These are phyloP conservation scores for Coemansia sp. DNA, from an alignment of 192 early-diverging fungal species.

Conservation along the genomic window DNA sequence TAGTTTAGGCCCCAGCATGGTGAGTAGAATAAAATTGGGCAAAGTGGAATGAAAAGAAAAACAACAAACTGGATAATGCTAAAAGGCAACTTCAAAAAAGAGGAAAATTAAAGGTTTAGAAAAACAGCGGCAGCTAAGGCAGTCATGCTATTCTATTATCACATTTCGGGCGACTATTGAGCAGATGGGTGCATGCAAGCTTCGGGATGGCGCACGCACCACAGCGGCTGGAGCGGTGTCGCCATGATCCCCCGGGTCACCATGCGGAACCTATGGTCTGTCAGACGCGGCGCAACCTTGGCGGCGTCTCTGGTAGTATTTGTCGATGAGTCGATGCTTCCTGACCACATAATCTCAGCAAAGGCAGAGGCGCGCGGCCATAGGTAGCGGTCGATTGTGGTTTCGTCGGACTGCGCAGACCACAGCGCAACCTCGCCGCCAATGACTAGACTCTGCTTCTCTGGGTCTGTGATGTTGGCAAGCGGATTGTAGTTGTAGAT, in stretches of 20 bases:
- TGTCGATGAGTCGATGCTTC: slow-evolving; percentile 55
- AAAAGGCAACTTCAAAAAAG: background rate
- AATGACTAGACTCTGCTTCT: slow-evolving; percentile 61
- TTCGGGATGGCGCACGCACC: slow-evolving; percentile 63
- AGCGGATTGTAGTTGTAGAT: slow-evolving; percentile 67
- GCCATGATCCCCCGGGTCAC: slow-evolving; percentile 65
- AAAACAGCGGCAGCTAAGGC: background rate
- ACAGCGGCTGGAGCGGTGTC: slow-evolving; percentile 68
- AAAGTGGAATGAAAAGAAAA: too few species aligned
- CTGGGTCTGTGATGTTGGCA: slow-evolving; percentile 55
- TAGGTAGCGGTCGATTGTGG: slow-evolving; percentile 60
- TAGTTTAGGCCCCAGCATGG: background rate
- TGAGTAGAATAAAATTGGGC: background rate
- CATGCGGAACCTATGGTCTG: slow-evolving; percentile 70
- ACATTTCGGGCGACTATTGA: background rate
- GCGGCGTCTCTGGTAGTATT: slow-evolving; percentile 56
- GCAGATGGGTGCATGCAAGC: slow-evolving; percentile 27
- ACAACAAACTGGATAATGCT: background rate
- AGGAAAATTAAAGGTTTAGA: background rate
- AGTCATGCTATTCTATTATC: background rate
- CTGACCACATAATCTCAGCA: slow-evolving; percentile 72
- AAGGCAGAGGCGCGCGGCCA: slow-evolving; percentile 73
- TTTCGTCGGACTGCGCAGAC: slow-evolving; percentile 66
- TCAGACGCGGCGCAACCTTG: slow-evolving; percentile 65
- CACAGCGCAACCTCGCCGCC: slow-evolving; percentile 70